phyloP scores from a whole-genome alignment of 225 moss, liverwort and hornwort species.

The Rhytidiadelphus loreus region DNA sequence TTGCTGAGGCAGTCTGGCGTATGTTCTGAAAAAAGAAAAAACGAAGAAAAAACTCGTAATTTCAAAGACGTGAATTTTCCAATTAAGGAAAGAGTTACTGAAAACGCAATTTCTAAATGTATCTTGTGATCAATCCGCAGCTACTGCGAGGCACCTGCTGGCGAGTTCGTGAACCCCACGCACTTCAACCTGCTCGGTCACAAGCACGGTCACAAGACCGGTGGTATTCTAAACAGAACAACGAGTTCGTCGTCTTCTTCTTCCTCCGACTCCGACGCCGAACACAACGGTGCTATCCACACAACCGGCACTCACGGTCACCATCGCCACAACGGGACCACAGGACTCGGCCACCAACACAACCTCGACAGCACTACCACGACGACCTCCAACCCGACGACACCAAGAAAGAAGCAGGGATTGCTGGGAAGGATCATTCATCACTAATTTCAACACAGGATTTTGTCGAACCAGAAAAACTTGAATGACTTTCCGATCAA shows the following conservation, averaged over 20 bases:
- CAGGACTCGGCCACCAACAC: background rate
- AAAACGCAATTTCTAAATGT: background rate
- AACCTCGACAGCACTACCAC: background rate
- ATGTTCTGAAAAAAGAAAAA: too few species aligned
- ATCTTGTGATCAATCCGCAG: background rate
- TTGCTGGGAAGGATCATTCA: conserved; percentile 5
- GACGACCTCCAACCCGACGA: background rate
- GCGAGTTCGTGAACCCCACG: conserved; percentile 14
- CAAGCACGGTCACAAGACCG: background rate
- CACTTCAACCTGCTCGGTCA: conserved; percentile 14
- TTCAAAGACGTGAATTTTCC: too few species aligned
- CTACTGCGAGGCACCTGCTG: conserved; percentile 25
- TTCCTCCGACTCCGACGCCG: background rate
- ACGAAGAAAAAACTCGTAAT: too few species aligned
- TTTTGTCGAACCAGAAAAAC: background rate
- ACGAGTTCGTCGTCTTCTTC: conserved; percentile 10
- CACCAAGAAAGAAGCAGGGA: background rate
- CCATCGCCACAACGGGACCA: background rate
- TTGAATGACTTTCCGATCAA: background rate
- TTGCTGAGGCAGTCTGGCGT: background rate
- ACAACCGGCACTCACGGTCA: conserved; percentile 1
- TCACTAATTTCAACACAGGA: background rate
- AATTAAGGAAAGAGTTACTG: background rate
- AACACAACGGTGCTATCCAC: background rate
- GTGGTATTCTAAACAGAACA: background rate